phyloP scores from a whole-genome alignment of 176 grass and related monocot species.

The Phoenix dactylifera region DNA sequence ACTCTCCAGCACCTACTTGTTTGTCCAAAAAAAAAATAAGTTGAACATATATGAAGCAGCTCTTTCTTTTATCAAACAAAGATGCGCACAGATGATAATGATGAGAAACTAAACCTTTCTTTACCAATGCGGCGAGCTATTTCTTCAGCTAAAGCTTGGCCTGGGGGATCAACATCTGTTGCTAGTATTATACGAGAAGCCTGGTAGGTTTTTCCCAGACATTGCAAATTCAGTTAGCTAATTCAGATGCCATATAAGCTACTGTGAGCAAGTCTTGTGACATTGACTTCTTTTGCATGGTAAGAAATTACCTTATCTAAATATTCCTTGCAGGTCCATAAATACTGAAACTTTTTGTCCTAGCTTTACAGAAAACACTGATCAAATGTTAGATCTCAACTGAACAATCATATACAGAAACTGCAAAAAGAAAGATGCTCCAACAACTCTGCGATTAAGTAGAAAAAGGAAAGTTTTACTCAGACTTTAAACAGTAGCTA shows the following conservation, averaged over 20 bases:
- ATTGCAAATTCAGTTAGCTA: conserved; percentile 8
- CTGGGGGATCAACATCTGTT: conserved; percentile 63
- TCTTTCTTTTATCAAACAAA: too few species aligned
- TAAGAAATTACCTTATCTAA: conserved; percentile 55
- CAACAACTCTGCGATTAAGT: background rate
- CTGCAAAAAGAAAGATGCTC: too few species aligned
- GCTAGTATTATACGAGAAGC: conserved; percentile 97
- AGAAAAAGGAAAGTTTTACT: too few species aligned
- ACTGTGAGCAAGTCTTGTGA: background rate
- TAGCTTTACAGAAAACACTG: conserved; percentile 73
- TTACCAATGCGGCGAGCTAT: conserved; percentile 86
- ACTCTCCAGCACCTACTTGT: conserved; percentile 90
- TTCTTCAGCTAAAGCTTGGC: conserved; percentile 89
- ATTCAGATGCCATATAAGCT: conserved; percentile 5
- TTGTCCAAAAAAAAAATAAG: conserved; percentile 22
- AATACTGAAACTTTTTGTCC: conserved; percentile 83
- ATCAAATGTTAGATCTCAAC: conserved; percentile 30
- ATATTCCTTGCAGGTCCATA: conserved; percentile 91
- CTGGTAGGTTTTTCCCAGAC: conserved; percentile 23
- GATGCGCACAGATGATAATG: conserved; percentile 10
- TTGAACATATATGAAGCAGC: background rate
- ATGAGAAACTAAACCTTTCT: conserved; percentile 56
- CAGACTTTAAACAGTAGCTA: too few species aligned
- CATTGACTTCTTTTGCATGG: background rate
- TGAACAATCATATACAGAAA: background rate